Base-by-base conservation (phyloP, 345 rosid species). In the Camelina laxa region DNA sequence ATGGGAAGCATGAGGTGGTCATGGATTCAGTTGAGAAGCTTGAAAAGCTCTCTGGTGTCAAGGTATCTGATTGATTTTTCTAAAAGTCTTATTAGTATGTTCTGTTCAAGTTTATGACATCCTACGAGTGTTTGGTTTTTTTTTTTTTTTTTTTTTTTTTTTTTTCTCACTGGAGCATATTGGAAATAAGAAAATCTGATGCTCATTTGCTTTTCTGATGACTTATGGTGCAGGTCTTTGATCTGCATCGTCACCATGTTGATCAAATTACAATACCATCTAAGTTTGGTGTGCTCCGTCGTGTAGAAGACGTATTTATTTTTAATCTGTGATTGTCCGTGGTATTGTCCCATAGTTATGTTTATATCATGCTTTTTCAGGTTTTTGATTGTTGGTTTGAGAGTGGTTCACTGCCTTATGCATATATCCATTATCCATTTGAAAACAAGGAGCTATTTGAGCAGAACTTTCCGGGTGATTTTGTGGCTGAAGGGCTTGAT, bases 351-450 rank as follows among this genome's bases (percentile, higher is more conserved):
- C 22, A 33, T 65, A 38, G 50, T 59, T 42, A 49, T n/a, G 42
- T 50, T 59, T 66, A 42, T 77, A 58, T 31, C 33, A 41, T 8
- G 11, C 17, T 41, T 38, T 38, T 57, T 36, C 89, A 95, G 99
- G 99, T 95, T 55, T 92, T 92, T 67, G 99, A 95, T 87, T 95
- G 99, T 80, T 95, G 98, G 99, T 95, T 95, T 80, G 99, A 95
- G 80, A 95, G 99, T 76, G 99, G 99, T 30, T 96, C 99, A 59
- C 92, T 96, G 99, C 99, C 99, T 58, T 96, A 92, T 82, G 99
- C 99, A 69, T 92, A 90, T 82, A 89, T 96, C 66, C 99, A 96
- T 78, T 96, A 92, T 69, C 99, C 99, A 9, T 96, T 96, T 84
- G 99, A 96, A 83, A 96, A 92, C 77, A 86, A 73, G 68, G 93